phyloP scores from a whole-genome alignment of 345 rosid species.

The Eutrema japonicum region DNA sequence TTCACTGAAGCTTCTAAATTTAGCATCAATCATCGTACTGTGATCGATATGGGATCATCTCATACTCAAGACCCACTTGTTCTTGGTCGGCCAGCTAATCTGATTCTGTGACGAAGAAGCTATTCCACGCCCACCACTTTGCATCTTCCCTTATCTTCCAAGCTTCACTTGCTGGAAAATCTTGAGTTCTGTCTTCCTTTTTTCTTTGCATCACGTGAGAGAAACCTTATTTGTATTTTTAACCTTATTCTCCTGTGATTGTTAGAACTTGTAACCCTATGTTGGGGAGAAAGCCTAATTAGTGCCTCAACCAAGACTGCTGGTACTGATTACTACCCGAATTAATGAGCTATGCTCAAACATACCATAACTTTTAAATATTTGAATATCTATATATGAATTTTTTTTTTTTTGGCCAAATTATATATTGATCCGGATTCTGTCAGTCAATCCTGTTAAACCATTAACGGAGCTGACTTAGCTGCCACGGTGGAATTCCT shows the following conservation, averaged over 20 bases:
- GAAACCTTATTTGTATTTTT: neutral
- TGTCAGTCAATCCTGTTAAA: no score
- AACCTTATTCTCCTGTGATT: neutral
- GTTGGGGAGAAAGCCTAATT: no score
- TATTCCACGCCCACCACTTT: slow-evolving; percentile 8
- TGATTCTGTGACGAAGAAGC: slow-evolving; percentile 30
- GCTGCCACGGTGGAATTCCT: no score
- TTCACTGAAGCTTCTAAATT: neutral
- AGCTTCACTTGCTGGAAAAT: slow-evolving; percentile 11
- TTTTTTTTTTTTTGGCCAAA: no score
- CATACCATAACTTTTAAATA: no score
- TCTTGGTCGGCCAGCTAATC: slow-evolving; percentile 12
- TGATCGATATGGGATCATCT: neutral
- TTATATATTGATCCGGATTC: no score
- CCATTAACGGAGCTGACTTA: no score
- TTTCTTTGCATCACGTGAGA: slow-evolving; percentile 20
- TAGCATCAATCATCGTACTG: neutral
- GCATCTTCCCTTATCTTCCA: slow-evolving; percentile 17
- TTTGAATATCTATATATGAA: no score
- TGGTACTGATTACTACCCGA: no score
- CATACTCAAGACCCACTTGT: slow-evolving; percentile 13
- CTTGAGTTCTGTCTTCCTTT: neutral
- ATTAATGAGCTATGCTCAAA: no score
- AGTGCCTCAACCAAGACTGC: no score
- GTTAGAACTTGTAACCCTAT: neutral